Percentiles rank a stretch among this genome's conserved stretches.
phyloP scores from a whole-genome alignment of 352 stramenopile genomes.

The Globisporangium middletonii region DNA sequence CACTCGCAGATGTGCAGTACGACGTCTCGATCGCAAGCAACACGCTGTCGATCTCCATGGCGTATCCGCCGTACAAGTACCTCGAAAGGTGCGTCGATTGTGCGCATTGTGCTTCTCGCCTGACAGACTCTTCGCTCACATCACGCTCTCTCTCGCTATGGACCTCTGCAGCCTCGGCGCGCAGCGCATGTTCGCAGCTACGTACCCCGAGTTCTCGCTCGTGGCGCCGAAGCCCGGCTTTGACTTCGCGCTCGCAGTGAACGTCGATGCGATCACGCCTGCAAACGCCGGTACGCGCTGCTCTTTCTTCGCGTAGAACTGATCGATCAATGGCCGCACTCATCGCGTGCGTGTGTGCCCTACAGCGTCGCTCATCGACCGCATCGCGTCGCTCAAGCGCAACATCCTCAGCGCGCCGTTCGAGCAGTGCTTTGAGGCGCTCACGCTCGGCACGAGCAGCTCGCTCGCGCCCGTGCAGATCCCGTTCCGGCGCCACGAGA shows the following conservation, averaged over 20 bases:
- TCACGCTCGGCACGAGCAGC: conserved; percentile 51
- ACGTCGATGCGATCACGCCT: conserved; percentile 71
- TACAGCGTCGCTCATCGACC: conserved; percentile 67
- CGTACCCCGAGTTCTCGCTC: conserved; percentile 71
- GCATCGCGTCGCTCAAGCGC: conserved; percentile 73
- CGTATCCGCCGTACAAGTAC: conserved; percentile 71
- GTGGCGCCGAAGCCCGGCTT: conserved; percentile 68
- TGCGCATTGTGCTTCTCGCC: background rate
- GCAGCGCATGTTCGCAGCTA: conserved; percentile 60
- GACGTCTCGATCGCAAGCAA: conserved; percentile 71
- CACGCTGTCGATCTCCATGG: conserved; percentile 63
- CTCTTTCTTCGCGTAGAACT: background rate
- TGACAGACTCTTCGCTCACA: conserved; percentile 5
- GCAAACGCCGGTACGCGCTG: conserved; percentile 43
- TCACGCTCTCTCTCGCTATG: background rate
- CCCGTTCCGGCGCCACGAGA: conserved; percentile 83
- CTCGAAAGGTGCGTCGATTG: conserved; percentile 38
- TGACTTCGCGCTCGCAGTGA: conserved; percentile 71
- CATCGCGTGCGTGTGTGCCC: background rate
- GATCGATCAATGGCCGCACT: background rate
- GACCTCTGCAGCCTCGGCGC: conserved; percentile 42
- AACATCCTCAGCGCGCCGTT: conserved; percentile 77
- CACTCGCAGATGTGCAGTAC: conserved; percentile 67
- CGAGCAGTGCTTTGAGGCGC: conserved; percentile 78
- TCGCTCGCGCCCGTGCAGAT: conserved; percentile 68